phyloP scores from a whole-genome alignment of 169 alveolate species.

The Cyclospora cayetanensis region DNA sequence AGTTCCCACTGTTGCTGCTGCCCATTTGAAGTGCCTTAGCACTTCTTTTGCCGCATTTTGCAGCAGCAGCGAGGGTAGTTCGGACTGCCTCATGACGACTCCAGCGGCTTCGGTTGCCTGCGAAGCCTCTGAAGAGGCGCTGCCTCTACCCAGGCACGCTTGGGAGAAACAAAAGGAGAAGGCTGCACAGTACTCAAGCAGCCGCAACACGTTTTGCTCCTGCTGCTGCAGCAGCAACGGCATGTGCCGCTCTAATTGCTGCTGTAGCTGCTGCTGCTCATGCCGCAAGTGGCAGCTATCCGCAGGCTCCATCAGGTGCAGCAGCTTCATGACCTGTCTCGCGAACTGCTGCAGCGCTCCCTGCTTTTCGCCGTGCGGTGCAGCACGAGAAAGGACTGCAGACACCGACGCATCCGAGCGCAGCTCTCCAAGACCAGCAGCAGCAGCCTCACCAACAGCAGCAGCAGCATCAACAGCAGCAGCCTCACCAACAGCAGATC shows the following conservation, averaged over 20 bases:
- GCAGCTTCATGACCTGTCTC: neutral
- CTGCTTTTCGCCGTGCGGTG: neutral
- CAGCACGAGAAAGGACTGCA: too few species aligned
- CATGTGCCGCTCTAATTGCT: neutral
- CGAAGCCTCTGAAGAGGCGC: neutral
- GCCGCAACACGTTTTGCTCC: slow-evolving; percentile 11
- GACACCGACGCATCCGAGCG: too few species aligned
- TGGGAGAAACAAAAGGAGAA: slow-evolving; percentile 20
- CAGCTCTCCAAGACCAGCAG: too few species aligned
- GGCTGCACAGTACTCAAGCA: slow-evolving; percentile 29
- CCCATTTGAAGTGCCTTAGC: neutral
- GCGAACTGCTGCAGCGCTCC: neutral
- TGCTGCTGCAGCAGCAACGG: slow-evolving; percentile 23
- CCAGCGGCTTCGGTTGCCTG: neutral
- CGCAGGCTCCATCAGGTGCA: neutral
- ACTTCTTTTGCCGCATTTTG: neutral
- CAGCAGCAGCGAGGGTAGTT: slow-evolving; percentile 14
- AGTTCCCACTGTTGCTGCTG: neutral
- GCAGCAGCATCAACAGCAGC: neutral
- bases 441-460: neutral
- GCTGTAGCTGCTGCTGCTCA: slow-evolving; percentile 7
- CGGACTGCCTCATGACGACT: neutral
- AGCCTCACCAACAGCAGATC: too few species aligned
- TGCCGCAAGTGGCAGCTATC: neutral
- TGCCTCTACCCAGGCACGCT: neutral